Evolutionary conservation across 768 basidiomycete species (phyloP), one percentile per base, ranked within the genome.

Genomic region (Podaxis sp.): DNA sequence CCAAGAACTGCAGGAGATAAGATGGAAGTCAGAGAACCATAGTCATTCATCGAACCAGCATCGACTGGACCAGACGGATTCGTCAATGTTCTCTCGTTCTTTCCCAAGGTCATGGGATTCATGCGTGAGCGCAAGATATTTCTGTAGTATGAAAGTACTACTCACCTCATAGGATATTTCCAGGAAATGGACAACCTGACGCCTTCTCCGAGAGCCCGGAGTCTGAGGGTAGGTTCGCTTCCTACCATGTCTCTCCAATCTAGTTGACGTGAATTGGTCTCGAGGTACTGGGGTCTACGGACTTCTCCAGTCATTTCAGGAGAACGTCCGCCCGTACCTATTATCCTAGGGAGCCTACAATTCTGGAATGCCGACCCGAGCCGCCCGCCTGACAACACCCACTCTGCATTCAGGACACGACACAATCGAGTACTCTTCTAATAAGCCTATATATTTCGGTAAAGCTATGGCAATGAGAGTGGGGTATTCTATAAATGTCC

Each of bases 271-370:
- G 8, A 13, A 8, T 12, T 36, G 28, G 15, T 28, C 12, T 15
- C 10, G 7, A 50, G 54, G 38, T 37, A 2, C 22, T 10, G 8
- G 54, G 36, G 8, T 22, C 44, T 48, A 28, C 28, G 8, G 26
- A 37, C 7, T 24, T 20, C 26, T 15, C 44, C 12, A 24, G 30
- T 7, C 60, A 51, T 46, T 37, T 36, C 13, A 37, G 33, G 12
- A 62, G 60, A 30, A 30, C 53, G 13, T 30, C 33, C 41, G 33
- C 55, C 12, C 40, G 60, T 8, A 44, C 36, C 11, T 62, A 55
- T 11, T 53, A 62, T 17, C 60, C 60, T n/a, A 37, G 44, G 5
- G 60, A 62, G 44, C 60, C 60, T 15, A 48, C 60, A 22, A 62
- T 62, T 12, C 15, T 54, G 30, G 60, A 62, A 55, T 46, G 30